Evolutionary conservation across 768 basidiomycete genomes (phyloP).

Genomic region (Serpula lacrymans): DNA sequence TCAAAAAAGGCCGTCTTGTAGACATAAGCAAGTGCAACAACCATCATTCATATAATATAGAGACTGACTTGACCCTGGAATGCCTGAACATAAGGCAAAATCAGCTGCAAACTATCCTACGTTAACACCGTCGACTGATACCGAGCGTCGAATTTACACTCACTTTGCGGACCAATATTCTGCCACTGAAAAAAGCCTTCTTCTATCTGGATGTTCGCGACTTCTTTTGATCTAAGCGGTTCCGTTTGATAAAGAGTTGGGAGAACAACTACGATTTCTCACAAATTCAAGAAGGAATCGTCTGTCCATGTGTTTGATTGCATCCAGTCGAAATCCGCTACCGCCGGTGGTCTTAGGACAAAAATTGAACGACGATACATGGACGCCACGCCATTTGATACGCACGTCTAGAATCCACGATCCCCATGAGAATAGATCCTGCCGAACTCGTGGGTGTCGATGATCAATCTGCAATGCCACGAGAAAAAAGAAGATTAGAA

Average conservation of each 20-base stretch:
- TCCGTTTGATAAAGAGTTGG: neutral
- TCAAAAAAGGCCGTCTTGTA: constrained; percentile 87
- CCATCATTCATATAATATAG: neutral
- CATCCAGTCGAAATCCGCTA: constrained; percentile 81
- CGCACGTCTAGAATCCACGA: constrained; percentile 65
- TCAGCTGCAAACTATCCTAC: constrained; percentile 38
- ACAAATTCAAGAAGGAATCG: constrained; percentile 71
- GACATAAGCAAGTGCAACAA: constrained; percentile 1
- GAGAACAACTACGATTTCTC: constrained; percentile 17
- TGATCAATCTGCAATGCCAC: constrained; percentile 64
- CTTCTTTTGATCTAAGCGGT: constrained; percentile 46
- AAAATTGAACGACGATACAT: neutral
- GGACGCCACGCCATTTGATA: neutral
- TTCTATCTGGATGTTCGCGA: constrained; percentile 41
- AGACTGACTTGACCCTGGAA: constrained; percentile 61
- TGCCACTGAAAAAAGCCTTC: constrained; percentile 62
- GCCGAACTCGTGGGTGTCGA: constrained; percentile 72
- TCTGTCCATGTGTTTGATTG: constrained; percentile 85
- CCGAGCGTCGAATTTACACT: constrained; percentile 19
- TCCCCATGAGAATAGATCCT: constrained; percentile 77
- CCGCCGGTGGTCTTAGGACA: constrained; percentile 58
- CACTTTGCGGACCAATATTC: constrained; percentile 84
- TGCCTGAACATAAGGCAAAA: constrained; percentile 56
- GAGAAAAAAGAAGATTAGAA: constrained; percentile 6
- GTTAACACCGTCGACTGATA: neutral